Conservation (phyloP, 2,329 filamentous ascomycete genomes). For the Pseudogymnoascus sp. region DNA sequence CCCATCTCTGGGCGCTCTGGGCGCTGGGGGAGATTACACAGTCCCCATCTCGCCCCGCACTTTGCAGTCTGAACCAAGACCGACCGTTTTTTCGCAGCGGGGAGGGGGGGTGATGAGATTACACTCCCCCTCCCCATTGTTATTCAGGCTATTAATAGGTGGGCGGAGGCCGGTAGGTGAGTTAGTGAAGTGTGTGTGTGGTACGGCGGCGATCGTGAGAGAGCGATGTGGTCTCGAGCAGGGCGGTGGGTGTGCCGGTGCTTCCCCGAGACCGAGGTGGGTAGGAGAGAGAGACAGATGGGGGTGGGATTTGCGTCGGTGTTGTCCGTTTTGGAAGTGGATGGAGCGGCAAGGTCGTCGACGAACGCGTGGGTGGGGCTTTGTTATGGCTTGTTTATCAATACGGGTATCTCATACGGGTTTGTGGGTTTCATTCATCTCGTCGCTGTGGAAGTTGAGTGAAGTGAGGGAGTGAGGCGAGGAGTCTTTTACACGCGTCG, state of each 20-base stretch:
- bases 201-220: not conserved
- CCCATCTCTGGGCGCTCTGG: too few relatives aligned
- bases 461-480: not conserved
- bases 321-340: too few relatives aligned
- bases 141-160: not conserved
- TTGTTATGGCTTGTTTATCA: too few relatives aligned
- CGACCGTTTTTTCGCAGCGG: not conserved
- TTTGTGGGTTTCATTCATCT: not conserved
- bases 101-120: not conserved
- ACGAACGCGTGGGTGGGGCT: too few relatives aligned
- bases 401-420: not conserved
- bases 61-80: not conserved
- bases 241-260: not conserved
- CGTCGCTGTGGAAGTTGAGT: too few relatives aligned
- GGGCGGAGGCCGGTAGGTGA: too few relatives aligned
- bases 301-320: not conserved
- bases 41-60: not conserved
- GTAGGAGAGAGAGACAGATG: not conserved
- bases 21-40: not conserved
- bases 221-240: not conserved
- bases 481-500: not conserved
- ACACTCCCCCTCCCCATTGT: not conserved
- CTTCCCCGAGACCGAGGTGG: not conserved
- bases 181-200: too few relatives aligned
- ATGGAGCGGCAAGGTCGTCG: too few relatives aligned